Conservation (phyloP, 495 filamentous ascomycete species). For the Evernia prunastri region DNA sequence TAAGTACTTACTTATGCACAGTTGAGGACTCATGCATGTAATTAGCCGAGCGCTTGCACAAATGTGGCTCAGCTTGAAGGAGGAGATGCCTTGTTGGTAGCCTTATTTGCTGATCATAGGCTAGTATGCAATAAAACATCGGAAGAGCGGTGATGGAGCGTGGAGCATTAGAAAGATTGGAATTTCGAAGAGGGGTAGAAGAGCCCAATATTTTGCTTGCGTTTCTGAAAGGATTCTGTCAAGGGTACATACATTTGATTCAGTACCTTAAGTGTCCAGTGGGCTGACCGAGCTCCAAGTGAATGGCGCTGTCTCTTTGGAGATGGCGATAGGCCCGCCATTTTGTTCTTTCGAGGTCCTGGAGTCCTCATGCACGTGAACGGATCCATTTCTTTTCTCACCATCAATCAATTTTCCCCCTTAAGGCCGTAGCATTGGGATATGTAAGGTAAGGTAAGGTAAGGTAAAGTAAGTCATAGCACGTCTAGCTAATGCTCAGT, state of each 20-base stretch:
- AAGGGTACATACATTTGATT: not conserved
- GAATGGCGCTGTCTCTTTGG: not conserved
- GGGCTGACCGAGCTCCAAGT: not conserved
- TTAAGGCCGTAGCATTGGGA: not conserved
- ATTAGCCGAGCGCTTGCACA: slow-evolving; percentile 1
- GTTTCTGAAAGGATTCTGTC: not conserved
- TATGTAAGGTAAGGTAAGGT: too few relatives aligned
- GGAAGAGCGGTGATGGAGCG: not conserved
- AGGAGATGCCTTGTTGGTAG: not conserved
- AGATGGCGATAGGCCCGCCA: not conserved
- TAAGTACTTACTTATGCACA: too few relatives aligned
- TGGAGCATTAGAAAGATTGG: too few relatives aligned
- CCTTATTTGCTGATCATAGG: not conserved
- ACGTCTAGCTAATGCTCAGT: not conserved
- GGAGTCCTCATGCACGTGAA: not conserved
- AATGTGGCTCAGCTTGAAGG: not conserved
- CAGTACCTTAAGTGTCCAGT: not conserved
- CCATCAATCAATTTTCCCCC: too few relatives aligned
- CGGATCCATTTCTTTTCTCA: not conserved
- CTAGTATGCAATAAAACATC: not conserved
- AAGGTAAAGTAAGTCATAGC: too few relatives aligned
- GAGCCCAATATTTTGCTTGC: not conserved
- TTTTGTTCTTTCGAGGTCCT: not conserved
- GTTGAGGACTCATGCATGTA: not conserved
- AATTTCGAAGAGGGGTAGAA: not conserved